A percentile compares a stretch with the other conserved stretches of the same genome.
Conservation (phyloP, 2,329 filamentous ascomycete species). For the Diplodia corticola region DNA sequence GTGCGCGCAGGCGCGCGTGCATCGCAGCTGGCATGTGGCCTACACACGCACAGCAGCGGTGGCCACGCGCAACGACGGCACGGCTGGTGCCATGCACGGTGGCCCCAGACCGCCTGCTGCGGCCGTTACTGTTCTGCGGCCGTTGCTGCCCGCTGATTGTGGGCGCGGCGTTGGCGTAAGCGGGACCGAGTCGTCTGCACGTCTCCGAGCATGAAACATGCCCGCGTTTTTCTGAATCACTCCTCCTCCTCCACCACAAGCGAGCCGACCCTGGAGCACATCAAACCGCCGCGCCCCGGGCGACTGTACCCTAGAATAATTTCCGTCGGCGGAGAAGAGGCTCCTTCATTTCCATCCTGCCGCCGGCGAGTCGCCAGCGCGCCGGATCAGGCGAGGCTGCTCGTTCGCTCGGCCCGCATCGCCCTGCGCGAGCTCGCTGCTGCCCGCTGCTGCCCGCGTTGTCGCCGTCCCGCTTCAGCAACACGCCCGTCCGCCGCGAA, state of each 20-base stretch:
- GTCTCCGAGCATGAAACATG: slow-evolving; percentile 21
- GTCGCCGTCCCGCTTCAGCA: slow-evolving; percentile 21
- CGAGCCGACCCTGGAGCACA: slow-evolving; percentile 22
- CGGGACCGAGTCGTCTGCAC: slow-evolving; percentile 19
- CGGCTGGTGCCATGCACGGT: background rate
- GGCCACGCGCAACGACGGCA: slow-evolving; percentile 17
- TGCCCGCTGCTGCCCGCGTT: slow-evolving; percentile 12
- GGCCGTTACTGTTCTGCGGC: background rate
- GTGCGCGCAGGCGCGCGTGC: background rate
- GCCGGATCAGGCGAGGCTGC: slow-evolving; percentile 18
- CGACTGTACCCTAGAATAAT: slow-evolving; percentile 23
- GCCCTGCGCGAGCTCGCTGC: slow-evolving; percentile 2
- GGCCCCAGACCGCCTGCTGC: background rate
- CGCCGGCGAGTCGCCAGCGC: slow-evolving; percentile 18
- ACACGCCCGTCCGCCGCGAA: slow-evolving; percentile 31
- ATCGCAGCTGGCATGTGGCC: background rate
- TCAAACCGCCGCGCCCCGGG: slow-evolving; percentile 21
- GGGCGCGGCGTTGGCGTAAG: slow-evolving; percentile 17
- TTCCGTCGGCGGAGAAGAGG: slow-evolving; percentile 24
- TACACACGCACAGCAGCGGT: background rate
- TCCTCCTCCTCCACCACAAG: slow-evolving; percentile 17
- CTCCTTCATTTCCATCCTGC: slow-evolving; percentile 24
- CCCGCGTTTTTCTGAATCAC: slow-evolving; percentile 20
- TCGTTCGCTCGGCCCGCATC: slow-evolving; percentile 20
- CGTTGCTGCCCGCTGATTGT: slow-evolving; percentile 10